These are phyloP conservation scores for Daldinia childiae DNA, from an alignment of 495 filamentous ascomycete genomes.

Conservation along the genomic window DNA sequence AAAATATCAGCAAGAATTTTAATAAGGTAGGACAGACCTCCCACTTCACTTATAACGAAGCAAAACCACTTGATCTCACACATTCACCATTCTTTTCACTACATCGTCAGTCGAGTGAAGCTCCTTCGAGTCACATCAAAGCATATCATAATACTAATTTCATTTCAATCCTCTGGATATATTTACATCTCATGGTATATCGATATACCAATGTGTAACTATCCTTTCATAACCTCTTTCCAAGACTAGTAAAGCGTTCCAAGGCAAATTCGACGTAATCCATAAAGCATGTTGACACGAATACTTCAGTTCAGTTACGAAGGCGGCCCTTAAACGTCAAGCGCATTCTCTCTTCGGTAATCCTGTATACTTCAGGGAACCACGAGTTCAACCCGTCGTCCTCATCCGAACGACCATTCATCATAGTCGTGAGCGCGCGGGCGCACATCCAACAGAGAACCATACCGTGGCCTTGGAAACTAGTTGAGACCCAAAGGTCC, in stretches of 20 bases:
- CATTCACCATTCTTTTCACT: no score
- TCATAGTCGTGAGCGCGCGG: slow-evolving; percentile 62
- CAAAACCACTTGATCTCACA: no score
- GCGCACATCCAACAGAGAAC: slow-evolving; percentile 67
- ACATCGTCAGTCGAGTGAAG: background rate
- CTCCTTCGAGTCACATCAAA: background rate
- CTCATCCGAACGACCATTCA: slow-evolving; percentile 47
- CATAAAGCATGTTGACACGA: no score
- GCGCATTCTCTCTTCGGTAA: slow-evolving; percentile 56
- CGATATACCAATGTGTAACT: background rate
- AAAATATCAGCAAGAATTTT: background rate
- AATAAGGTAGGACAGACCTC: background rate
- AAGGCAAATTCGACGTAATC: no score
- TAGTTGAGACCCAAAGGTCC: slow-evolving; percentile 60
- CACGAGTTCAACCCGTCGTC: slow-evolving; percentile 49
- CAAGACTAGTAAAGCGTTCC: background rate
- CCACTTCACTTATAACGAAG: background rate
- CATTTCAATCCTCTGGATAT: background rate
- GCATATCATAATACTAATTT: background rate
- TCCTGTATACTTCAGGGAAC: slow-evolving; percentile 63
- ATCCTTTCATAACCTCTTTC: background rate
- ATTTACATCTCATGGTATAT: background rate
- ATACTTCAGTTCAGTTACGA: background rate
- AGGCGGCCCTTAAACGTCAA: slow-evolving; percentile 56
- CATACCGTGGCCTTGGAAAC: slow-evolving; percentile 70